Evolutionary conservation across 2,329 filamentous ascomycete species (phyloP).

Genomic region (Cordyceps tenuipes): DNA sequence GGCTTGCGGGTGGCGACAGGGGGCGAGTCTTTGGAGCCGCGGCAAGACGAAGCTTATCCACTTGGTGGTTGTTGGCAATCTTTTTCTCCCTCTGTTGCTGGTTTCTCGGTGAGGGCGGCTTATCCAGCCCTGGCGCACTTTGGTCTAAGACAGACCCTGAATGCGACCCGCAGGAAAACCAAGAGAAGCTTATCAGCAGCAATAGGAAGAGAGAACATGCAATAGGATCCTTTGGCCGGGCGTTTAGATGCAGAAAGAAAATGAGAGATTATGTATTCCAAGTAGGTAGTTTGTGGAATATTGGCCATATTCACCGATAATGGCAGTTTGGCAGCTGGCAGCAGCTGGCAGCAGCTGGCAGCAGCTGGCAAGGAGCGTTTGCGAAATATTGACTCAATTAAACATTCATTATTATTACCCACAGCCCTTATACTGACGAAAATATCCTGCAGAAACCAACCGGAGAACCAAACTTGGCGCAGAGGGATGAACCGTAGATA

Average conservation of each 20-base stretch:
- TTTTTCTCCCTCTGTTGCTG: background rate
- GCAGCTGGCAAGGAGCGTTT: background rate
- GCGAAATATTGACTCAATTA: background rate
- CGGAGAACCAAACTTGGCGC: background rate
- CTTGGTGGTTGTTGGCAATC: background rate
- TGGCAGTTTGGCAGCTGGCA: background rate
- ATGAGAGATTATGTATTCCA: background rate
- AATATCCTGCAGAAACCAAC: background rate
- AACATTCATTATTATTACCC: background rate
- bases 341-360: too few relatives aligned
- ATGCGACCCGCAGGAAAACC: conserved; percentile 1
- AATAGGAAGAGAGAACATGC: background rate
- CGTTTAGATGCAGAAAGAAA: background rate
- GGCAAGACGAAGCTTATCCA: background rate
- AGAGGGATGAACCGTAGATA: background rate
- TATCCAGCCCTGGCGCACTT: background rate
- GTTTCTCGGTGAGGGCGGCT: background rate
- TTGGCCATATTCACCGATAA: background rate
- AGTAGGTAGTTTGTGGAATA: background rate
- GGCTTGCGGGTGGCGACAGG: conserved; percentile 10
- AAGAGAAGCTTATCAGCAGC: background rate
- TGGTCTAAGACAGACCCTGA: background rate
- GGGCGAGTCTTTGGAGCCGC: conserved; percentile 3
- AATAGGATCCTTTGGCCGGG: background rate
- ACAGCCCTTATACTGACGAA: background rate